phyloP scores from a whole-genome alignment of 2,329 filamentous ascomycete species.

The Lojkania enalia region DNA sequence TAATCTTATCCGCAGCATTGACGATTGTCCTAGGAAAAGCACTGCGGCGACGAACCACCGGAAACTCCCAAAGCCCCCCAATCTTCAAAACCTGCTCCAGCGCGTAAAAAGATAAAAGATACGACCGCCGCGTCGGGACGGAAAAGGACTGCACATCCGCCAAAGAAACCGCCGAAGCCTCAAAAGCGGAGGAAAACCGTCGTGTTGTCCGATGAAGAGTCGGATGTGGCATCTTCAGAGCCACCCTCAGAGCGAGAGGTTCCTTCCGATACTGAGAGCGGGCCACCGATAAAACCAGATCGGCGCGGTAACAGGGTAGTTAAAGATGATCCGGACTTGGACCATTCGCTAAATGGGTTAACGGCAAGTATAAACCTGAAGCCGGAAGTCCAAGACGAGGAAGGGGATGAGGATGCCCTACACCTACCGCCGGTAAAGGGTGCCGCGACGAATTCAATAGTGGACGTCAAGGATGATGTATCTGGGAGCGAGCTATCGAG shows the following conservation, averaged over 20 bases:
- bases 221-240: constrained; percentile 28
- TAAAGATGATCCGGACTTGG: constrained; percentile 34
- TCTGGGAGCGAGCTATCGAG: constrained; percentile 71
- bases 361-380: constrained; percentile 15
- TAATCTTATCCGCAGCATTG: constrained; percentile 1
- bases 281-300: constrained; percentile 20
- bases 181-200: constrained; percentile 36
- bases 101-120: constrained; percentile 27
- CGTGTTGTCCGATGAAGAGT: constrained; percentile 34
- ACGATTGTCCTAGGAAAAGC: constrained; percentile 26
- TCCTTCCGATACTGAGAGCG: constrained; percentile 31
- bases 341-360: constrained; percentile 7
- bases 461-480: constrained; percentile 23
- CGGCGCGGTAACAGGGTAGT: constrained; percentile 32
- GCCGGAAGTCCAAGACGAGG: constrained; percentile 15
- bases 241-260: constrained; percentile 12
- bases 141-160: constrained; percentile 36
- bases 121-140: constrained; percentile 19
- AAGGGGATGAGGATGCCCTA: constrained; percentile 17
- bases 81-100: constrained; percentile 5
- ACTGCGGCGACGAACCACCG: constrained; percentile 30
- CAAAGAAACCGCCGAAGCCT: constrained; percentile 29
- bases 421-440: constrained; percentile 6
- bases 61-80: constrained; percentile 14
- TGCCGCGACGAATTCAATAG: constrained; percentile 9